These are phyloP conservation scores for Hyaloscypha finlandica DNA, from an alignment of 495 filamentous ascomycete genomes.

Conservation along the genomic window DNA sequence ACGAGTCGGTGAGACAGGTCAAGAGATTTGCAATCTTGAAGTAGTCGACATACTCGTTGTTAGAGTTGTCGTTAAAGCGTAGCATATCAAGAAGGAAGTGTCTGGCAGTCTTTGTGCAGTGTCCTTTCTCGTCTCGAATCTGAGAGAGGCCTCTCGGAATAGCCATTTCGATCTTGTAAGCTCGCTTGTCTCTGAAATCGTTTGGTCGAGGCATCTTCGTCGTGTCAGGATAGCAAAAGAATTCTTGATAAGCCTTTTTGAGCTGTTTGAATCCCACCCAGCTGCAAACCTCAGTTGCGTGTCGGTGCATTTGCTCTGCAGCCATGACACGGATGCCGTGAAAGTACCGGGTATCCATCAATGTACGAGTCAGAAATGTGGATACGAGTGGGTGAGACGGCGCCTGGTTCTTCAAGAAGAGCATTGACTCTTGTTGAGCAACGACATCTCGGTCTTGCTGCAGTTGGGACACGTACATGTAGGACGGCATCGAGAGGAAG, in stretches of 20 bases:
- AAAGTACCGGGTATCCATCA: constrained; percentile 92
- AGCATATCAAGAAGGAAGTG: constrained; percentile 84
- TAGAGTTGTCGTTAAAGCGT: constrained; percentile 89
- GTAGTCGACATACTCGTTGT: constrained; percentile 83
- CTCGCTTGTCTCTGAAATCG: constrained; percentile 81
- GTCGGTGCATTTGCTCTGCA: constrained; percentile 69
- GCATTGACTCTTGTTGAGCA: constrained; percentile 79
- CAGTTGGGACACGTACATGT: constrained; percentile 97
- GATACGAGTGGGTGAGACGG: constrained; percentile 73
- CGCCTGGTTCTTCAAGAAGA: constrained; percentile 38
- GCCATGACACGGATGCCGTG: constrained; percentile 87
- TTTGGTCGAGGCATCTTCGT: constrained; percentile 79
- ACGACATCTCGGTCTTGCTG: constrained; percentile 97
- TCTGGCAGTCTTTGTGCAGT: constrained; percentile 72
- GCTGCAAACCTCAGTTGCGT: constrained; percentile 66
- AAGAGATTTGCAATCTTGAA: constrained; percentile 85
- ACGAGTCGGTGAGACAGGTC: constrained; percentile 72
- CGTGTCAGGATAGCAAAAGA: constrained; percentile 78
- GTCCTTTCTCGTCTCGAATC: constrained; percentile 73
- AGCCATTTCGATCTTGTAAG: constrained; percentile 78
- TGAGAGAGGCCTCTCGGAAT: constrained; percentile 79
- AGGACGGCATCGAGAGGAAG: constrained; percentile 74
- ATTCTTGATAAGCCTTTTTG: constrained; percentile 76
- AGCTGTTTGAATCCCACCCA: constrained; percentile 86
- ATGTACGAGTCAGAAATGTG: constrained; percentile 80